Evolutionary conservation across 768 basidiomycete species (phyloP), one percentile per base, ranked within the genome.

Genomic region (Rhodotorula diobovata): DNA sequence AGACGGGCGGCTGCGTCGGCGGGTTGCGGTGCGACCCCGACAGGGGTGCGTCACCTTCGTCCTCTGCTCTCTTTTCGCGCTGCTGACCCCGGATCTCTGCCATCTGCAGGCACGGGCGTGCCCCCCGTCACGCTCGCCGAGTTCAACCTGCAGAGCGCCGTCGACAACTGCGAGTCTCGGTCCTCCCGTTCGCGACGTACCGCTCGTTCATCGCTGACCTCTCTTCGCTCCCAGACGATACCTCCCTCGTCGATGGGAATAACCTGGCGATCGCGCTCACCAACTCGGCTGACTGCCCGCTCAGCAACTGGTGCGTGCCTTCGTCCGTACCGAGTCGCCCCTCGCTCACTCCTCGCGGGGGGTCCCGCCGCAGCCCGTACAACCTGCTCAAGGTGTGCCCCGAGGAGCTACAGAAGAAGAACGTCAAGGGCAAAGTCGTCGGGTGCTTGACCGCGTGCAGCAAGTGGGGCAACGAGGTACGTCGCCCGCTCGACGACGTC

Each of bases 371-470:
- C 46, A 62, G 62, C 32, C 68, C 63, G 2, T 64, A 70, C 62
- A 20, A 70, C 50, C 41, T 70, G 6, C 41, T 34, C 6, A 6
- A 28, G 14, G 7, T 37, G 11, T 71, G 70, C 48, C 70, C 70
- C 0, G 46, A 66, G 46, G 35, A 56, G 9, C 64, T 71, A 9
- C 63, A 66, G 48, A 30, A 32, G 34, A 66, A 65, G 63, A 70
- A 70, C 60, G 53, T 30, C 14, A 35, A 9, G 16, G 69, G 69
- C 9, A 37, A 66, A 2, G 69, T 70, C n/a, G 69, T 70, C 11
- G 69, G 69, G 12, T 70, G 69, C 46, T 6, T 56, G 9, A 71
- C 69, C 8, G 69, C 65, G n/a, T 70, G 69, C 57, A 60, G 64
- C 1, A 53, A 55, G 37, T 15, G 32, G 21, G n/a, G n/a, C n/a